Base-by-base conservation (phyloP, 441 rosid species). In the Adansonia rubrostipa region DNA sequence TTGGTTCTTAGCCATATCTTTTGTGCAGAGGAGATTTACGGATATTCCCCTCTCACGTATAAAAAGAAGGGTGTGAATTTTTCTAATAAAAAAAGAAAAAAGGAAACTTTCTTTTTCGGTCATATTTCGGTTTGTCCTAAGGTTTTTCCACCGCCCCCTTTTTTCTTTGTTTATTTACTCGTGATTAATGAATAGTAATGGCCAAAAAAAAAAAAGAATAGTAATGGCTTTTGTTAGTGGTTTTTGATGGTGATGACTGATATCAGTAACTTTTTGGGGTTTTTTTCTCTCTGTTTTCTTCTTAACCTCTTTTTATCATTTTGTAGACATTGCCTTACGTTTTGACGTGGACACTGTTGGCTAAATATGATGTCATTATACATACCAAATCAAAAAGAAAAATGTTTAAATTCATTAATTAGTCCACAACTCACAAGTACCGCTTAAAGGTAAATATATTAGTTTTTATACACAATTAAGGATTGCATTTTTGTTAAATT, bases 1-100 rank as follows among this genome's bases (percentile, higher is more conserved):
- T 76, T 76, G 33, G 17, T 1, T 68, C 65, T 68, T 1, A 42
- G 54, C 67, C 74, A 57, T 58, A 69, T 69, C 56, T 77, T 28
- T n/a, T 50, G 19, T 44, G 20, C 75, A 9, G 17, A 57, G 10
- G 22, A 68, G 74, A 77, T 44, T 68, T 58, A 42, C 28, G 44
- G 68, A 77, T 68, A 57, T 57, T 77, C 75, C 40, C 61, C 60
- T 50, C 62, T 48, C 2, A 11, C 10, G 45, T 56, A 56, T 17
- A 17, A 56, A 56, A 56, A 56, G 60, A 17, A 62, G 40, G 67
- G 44, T 5, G 8, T 62, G 64, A 13, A 15, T 51, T 51, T 51
- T 51, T 51, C 6, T 51, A 51, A 28, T 28, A 28, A 28, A 28
- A 28, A 28, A 28, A 40, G 6, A 2, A 54, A n/a, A 6, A n/a